These are phyloP conservation scores for Talaromyces marneffei DNA, from an alignment of 2,329 filamentous ascomycete species.

Conservation along the genomic window DNA sequence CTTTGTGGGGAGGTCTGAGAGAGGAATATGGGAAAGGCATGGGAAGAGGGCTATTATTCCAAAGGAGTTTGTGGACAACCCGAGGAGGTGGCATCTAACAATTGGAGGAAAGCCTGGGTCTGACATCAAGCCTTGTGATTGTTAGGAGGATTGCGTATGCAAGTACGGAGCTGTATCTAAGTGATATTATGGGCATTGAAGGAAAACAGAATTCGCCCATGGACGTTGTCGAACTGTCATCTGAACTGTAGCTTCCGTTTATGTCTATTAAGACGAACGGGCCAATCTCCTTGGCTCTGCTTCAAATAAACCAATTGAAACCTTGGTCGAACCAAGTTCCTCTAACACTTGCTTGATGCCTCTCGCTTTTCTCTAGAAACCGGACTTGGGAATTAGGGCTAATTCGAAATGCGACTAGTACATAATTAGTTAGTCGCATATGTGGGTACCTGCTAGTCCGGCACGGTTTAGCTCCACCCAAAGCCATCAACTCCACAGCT, in stretches of 20 bases:
- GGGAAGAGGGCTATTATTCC: conserved; percentile 1
- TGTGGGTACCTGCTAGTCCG: not conserved
- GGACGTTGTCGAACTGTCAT: not conserved
- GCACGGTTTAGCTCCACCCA: not conserved
- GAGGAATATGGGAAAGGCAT: conserved; percentile 3
- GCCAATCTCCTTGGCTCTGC: not conserved
- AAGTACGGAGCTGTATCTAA: not conserved
- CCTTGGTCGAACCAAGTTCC: too few relatives aligned
- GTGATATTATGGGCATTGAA: not conserved
- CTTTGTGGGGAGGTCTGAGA: not conserved
- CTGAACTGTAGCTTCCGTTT: not conserved
- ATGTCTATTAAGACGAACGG: not conserved
- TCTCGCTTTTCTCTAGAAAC: too few relatives aligned
- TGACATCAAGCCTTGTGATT: conserved; percentile 5
- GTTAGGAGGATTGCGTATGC: not conserved
- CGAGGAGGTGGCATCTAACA: conserved; percentile 4
- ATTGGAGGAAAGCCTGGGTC: conserved; percentile 7
- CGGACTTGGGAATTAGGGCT: not conserved
- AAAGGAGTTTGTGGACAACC: not conserved
- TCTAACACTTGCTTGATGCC: too few relatives aligned
- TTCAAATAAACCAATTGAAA: too few relatives aligned
- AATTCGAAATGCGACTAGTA: not conserved
- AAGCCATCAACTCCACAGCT: not conserved
- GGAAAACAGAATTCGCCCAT: not conserved
- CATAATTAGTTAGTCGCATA: not conserved